Base-by-base conservation (phyloP, 106 monocot genomes). In the Amphibolis antarctica region DNA sequence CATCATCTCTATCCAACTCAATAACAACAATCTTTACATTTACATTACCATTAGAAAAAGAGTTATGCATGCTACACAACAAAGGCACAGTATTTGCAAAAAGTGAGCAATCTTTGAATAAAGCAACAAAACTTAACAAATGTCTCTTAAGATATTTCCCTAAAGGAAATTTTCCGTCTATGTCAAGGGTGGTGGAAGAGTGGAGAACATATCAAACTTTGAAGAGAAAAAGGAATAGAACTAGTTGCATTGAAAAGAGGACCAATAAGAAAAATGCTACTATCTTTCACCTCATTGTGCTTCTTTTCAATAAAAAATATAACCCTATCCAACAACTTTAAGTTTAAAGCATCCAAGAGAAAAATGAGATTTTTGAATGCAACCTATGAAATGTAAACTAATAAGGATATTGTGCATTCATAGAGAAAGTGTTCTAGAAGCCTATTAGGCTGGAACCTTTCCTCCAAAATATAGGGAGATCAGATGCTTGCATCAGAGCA, bases 1-100 rank as follows among this genome's bases (percentile, higher is more conserved):
- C 66, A 69, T 76, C 73, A 67, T 74, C 73, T 12, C 44, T 67
- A 72, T 93, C 93, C 59, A 93, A 80, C 55, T 93, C 93, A 63
- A 88, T 67, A 61, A 88, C 93, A 67, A 88, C 69, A 46, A 88
- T 75, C 31, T 47, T 74, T 5, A 60, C 9, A n/a, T 30, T 71
- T 28, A 22, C 3, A 60, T 71, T 77, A 78, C 6, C 23, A 23
- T 57, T 10, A 26, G 73, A 64, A 47, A 45, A 60, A 55, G 45
- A n/a, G 46, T 75, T 71, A 28, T 70, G 75, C 45, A 29, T 23
- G 28, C 12, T 5, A 25, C 10, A 25, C 27, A 28, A 56, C 28
- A 27, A 27, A 56, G 24, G 6, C 59, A 57, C 55, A 64, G 28
- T 54, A 65, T 42, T 70, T 55, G 59, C 22, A 59, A 19, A 53